A percentile compares a stretch with the other conserved stretches of the same genome.
phyloP scores from a whole-genome alignment of 2,329 filamentous ascomycete genomes.

The Penicillium brevicompactum region DNA sequence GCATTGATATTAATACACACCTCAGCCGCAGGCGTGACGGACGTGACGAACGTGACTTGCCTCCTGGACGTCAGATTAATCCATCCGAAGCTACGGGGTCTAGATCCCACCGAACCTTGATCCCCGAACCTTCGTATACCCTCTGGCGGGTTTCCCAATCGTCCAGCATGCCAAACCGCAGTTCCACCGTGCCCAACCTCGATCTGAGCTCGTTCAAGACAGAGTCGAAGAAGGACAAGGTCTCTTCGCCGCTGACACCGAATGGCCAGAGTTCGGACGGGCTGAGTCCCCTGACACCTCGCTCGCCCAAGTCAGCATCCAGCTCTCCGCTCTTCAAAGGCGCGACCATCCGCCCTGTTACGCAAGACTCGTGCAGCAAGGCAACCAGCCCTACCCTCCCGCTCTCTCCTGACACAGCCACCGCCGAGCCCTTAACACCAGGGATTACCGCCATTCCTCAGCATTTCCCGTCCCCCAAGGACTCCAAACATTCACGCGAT shows the following conservation, averaged over 20 bases:
- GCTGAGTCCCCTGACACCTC: conserved; percentile 39
- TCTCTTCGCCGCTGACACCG: conserved; percentile 36
- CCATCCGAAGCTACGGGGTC: not conserved
- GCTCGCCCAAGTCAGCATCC: conserved; percentile 41
- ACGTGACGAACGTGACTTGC: not conserved
- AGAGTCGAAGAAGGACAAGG: conserved; percentile 30
- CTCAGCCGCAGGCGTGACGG: conserved; percentile 7
- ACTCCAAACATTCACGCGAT: conserved; percentile 47
- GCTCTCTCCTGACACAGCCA: conserved; percentile 27
- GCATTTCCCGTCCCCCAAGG: conserved; percentile 46
- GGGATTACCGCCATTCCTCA: conserved; percentile 49
- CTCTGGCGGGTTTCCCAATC: not conserved
- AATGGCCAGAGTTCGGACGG: conserved; percentile 39
- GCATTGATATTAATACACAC: conserved; percentile 1
- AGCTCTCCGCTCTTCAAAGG: conserved; percentile 41
- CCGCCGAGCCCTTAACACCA: conserved; percentile 40
- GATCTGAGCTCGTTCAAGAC: conserved; percentile 38
- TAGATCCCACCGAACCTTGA: not conserved
- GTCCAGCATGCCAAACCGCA: conserved; percentile 40
- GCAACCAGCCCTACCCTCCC: conserved; percentile 31
- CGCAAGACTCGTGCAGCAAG: conserved; percentile 36
- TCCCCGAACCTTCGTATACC: not conserved
- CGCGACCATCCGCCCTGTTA: conserved; percentile 45
- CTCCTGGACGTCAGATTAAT: not conserved
- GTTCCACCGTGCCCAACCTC: conserved; percentile 40